Percentiles rank a stretch among this genome's conserved stretches.
Conservation (phyloP, 495 filamentous ascomycete genomes). For the Neurospora sp. region DNA sequence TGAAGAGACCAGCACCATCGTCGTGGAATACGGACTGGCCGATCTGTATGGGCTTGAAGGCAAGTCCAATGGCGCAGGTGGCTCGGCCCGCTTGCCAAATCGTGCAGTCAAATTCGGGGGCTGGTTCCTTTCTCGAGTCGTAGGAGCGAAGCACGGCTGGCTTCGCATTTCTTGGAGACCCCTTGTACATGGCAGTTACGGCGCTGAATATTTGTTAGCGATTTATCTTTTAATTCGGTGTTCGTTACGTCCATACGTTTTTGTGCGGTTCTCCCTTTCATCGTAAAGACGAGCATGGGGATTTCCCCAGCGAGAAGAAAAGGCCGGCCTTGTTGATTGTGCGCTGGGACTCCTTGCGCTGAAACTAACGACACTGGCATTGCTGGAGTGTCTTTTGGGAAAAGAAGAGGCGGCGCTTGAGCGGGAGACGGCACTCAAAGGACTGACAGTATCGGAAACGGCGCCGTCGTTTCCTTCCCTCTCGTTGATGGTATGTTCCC, state of each 20-base stretch:
- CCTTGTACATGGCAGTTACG: constrained; percentile 86
- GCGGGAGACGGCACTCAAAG: constrained; percentile 24
- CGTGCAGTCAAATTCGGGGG: constrained; percentile 79
- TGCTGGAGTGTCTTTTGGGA: constrained; percentile 43
- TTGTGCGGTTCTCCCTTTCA: constrained; percentile 71
- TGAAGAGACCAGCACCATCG: constrained; percentile 85
- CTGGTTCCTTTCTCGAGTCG: constrained; percentile 82
- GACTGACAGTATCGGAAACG: constrained; percentile 12
- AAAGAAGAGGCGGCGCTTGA: constrained; percentile 25
- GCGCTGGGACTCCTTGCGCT: constrained; percentile 36
- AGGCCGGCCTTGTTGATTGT: constrained; percentile 24
- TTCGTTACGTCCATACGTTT: constrained; percentile 40
- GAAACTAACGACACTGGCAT: constrained; percentile 53
- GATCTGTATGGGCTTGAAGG: constrained; percentile 92
- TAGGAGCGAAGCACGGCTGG: constrained; percentile 81
- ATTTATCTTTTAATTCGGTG: neutral
- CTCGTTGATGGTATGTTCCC: constrained; percentile 73
- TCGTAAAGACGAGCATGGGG: constrained; percentile 69
- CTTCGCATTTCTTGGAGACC: constrained; percentile 52
- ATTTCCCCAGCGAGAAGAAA: constrained; percentile 45
- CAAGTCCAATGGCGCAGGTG: constrained; percentile 82
- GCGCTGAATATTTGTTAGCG: constrained; percentile 45
- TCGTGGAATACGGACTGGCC: constrained; percentile 91
- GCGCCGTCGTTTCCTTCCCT: constrained; percentile 65
- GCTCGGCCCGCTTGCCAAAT: constrained; percentile 95